Percentiles rank a stretch among this genome's conserved stretches.
Conservation (phyloP, 371 early-diverging fungal species). For the Catenaria anguillulae region DNA sequence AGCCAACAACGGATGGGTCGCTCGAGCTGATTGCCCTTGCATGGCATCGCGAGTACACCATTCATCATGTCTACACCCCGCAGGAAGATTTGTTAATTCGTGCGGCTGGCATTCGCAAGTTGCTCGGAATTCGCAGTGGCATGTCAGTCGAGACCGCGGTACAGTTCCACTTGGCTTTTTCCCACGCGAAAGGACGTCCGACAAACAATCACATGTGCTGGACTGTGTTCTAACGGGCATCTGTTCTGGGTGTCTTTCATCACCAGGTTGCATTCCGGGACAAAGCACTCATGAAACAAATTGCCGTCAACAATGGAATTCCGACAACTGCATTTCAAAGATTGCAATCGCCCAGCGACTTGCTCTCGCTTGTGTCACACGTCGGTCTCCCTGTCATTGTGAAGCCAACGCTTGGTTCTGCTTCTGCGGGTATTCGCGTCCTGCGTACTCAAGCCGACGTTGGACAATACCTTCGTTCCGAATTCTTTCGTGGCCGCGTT, state of each 20-base stretch:
- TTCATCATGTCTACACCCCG: slow-evolving; percentile 22
- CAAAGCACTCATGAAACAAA: slow-evolving; percentile 22
- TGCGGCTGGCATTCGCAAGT: slow-evolving; percentile 16
- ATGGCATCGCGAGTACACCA: slow-evolving; percentile 14
- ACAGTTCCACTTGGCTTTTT: not conserved
- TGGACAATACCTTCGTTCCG: slow-evolving; percentile 14
- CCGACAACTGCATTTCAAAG: slow-evolving; percentile 18
- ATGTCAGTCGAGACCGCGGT: slow-evolving; percentile 9
- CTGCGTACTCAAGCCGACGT: slow-evolving; percentile 12
- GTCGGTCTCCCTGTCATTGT: slow-evolving; percentile 21
- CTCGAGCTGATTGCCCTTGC: slow-evolving; percentile 15
- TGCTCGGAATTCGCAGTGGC: slow-evolving; percentile 11
- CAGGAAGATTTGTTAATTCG: slow-evolving; percentile 26
- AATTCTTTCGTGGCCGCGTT: slow-evolving; percentile 16
- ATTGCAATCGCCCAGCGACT: slow-evolving; percentile 16
- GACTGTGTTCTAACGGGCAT: too few relatives aligned
- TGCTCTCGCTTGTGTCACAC: slow-evolving; percentile 15
- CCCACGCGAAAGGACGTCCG: not conserved
- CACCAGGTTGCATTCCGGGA: slow-evolving; percentile 18
- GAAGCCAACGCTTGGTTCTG: slow-evolving; percentile 24
- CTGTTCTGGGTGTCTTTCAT: too few relatives aligned
- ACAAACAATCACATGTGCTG: too few relatives aligned
- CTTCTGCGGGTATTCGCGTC: slow-evolving; percentile 19
- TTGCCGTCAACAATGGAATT: slow-evolving; percentile 11
- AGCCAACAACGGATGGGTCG: slow-evolving; percentile 11